Percentiles rank a stretch among this genome's conserved stretches.
phyloP scores from a whole-genome alignment of 306 rosid species.

The Begonia fuchsioides region DNA sequence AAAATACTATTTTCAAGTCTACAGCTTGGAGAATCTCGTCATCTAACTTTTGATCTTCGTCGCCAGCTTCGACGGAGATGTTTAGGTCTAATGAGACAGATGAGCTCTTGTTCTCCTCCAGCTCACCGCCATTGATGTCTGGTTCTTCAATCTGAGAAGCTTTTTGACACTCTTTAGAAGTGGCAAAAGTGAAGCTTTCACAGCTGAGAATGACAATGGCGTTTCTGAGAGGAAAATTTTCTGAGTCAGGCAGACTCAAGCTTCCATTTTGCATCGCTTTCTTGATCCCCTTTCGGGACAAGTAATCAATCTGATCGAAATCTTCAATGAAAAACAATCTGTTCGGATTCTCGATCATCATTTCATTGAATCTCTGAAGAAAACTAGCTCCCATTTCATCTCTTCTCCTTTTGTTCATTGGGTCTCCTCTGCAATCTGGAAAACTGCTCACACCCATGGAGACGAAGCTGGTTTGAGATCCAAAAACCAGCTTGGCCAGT shows the following conservation, averaged over 20 bases:
- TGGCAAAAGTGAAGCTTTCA: conserved; percentile 24
- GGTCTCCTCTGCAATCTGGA: conserved; percentile 6
- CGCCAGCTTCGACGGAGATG: conserved; percentile 38
- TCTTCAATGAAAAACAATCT: conserved; percentile 80
- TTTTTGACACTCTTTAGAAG: conserved; percentile 8
- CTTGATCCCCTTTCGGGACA: conserved; percentile 44
- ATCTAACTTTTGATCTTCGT: conserved; percentile 5
- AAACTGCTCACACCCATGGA: conserved; percentile 32
- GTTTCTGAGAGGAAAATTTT: conserved; percentile 46
- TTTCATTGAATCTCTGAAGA: conserved; percentile 57
- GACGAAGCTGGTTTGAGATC: conserved; percentile 39
- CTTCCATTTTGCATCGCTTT: conserved; percentile 49
- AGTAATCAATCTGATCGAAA: conserved; percentile 38
- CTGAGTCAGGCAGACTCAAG: conserved; percentile 31
- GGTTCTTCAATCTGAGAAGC: conserved; percentile 1
- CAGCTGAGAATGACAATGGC: conserved; percentile 57
- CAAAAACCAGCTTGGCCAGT: conserved; percentile 55
- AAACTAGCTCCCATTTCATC: conserved; percentile 32
- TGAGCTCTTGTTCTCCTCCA: conserved; percentile 8
- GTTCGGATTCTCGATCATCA: conserved; percentile 61
- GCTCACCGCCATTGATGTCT: conserved; percentile 15
- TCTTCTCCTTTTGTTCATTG: conserved; percentile 38
- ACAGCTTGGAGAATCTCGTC: conserved; percentile 39
- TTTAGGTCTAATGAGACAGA: conserved; percentile 51
- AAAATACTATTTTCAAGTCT: conserved; percentile 20